phyloP scores from a whole-genome alignment of 345 rosid species.

The Linum tenue region DNA sequence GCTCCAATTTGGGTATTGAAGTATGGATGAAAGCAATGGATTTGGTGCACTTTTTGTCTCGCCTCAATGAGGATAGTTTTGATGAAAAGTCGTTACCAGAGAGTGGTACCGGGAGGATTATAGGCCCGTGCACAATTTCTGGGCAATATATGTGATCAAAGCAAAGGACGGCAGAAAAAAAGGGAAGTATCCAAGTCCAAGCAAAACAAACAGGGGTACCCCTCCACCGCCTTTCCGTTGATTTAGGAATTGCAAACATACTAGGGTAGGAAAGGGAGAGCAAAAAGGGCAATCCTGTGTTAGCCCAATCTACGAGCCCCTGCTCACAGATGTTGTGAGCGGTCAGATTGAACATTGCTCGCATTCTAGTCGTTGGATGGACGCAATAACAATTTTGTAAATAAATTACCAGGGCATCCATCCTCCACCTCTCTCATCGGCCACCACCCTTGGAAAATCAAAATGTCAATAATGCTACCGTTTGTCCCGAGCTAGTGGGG shows the following conservation, averaged over 20 bases:
- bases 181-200: background rate
- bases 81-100: background rate
- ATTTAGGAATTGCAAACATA: conserved; percentile 2
- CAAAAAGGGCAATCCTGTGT: too few species aligned
- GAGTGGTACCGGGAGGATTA: background rate
- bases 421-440: background rate
- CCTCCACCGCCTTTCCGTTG: background rate
- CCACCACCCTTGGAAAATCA: background rate
- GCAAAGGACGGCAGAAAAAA: too few species aligned
- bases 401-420: too few species aligned
- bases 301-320: too few species aligned
- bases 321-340: too few species aligned
- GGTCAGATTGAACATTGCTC: too few species aligned
- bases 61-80: background rate
- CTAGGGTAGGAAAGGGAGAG: background rate
- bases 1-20: too few species aligned
- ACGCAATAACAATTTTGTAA: too few species aligned
- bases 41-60: background rate
- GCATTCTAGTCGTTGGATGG: too few species aligned
- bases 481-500: too few species aligned
- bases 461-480: background rate
- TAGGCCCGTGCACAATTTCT: background rate
- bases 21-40: background rate
- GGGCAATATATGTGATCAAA: too few species aligned
- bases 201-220: background rate